Conservation (phyloP, 176 grass and related monocot genomes). For the Thinopyrum elongatum region DNA sequence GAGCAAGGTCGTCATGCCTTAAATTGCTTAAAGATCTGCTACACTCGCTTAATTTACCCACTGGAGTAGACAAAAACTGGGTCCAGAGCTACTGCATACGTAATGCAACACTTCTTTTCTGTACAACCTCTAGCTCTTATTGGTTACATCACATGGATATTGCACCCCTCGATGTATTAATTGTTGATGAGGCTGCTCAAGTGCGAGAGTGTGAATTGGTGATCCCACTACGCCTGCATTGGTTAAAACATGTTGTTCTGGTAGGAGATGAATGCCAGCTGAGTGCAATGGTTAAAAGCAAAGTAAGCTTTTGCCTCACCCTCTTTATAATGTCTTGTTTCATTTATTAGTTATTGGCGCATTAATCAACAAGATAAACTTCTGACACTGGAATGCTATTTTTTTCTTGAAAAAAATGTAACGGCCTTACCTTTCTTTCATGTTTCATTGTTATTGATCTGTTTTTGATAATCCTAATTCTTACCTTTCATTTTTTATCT, state of each 20-base stretch:
- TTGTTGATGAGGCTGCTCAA: slow-evolving; percentile 84
- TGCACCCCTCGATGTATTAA: slow-evolving; percentile 52
- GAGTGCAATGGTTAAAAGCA: slow-evolving; percentile 61
- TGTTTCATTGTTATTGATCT: background rate
- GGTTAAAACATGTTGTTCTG: slow-evolving; percentile 62
- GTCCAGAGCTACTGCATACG: slow-evolving; percentile 52
- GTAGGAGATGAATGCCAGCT: slow-evolving; percentile 83
- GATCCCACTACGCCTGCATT: slow-evolving; percentile 57
- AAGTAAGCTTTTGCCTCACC: slow-evolving; percentile 36
- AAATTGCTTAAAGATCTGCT: slow-evolving; percentile 40
- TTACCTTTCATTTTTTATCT: slow-evolving; percentile 7
- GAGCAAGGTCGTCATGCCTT: slow-evolving; percentile 39
- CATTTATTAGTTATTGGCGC: background rate
- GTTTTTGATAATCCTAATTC: background rate
- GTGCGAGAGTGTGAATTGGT: slow-evolving; percentile 68
- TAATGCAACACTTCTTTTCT: slow-evolving; percentile 72
- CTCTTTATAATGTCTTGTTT: background rate
- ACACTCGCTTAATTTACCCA: slow-evolving; percentile 29
- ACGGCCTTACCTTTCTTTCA: background rate
- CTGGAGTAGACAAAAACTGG: slow-evolving; percentile 10
- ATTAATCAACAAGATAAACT: background rate
- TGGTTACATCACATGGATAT: slow-evolving; percentile 43
- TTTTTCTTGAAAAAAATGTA: background rate
- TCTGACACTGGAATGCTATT: background rate
- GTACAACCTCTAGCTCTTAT: slow-evolving; percentile 68